phyloP scores from a whole-genome alignment of 2,329 filamentous ascomycete species.

The Alternaria metachromatica region DNA sequence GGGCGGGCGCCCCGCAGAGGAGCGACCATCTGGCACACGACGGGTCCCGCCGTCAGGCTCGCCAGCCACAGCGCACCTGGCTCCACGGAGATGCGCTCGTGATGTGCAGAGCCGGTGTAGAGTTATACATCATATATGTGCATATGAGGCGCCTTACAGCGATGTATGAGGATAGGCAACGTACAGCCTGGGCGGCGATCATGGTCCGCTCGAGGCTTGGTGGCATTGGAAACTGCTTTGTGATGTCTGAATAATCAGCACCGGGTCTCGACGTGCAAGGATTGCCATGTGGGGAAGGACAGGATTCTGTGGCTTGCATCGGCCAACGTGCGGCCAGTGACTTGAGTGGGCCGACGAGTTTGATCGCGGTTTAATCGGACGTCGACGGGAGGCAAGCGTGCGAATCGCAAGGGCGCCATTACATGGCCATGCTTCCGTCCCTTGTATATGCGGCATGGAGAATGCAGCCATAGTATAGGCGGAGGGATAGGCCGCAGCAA shows the following conservation, averaged over 20 bases:
- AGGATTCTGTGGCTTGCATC: conserved; percentile 9
- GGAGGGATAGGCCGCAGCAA: conserved; percentile 8
- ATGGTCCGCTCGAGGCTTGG: background rate
- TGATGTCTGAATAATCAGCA: conserved; percentile 42
- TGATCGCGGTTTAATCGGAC: conserved; percentile 14
- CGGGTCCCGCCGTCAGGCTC: background rate
- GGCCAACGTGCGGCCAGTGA: conserved; percentile 19
- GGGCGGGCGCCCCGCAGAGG: conserved; percentile 15
- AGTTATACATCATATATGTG: background rate
- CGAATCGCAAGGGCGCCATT: conserved; percentile 34
- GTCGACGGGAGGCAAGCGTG: conserved; percentile 8
- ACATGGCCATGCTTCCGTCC: conserved; percentile 24
- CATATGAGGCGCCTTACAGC: background rate
- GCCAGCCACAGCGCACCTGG: background rate
- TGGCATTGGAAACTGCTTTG: conserved; percentile 29
- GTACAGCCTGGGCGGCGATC: background rate
- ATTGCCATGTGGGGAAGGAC: conserved; percentile 32
- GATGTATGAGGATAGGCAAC: background rate
- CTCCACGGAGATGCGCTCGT: background rate
- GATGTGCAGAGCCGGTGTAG: conserved; percentile 1
- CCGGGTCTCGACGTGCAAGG: conserved; percentile 18
- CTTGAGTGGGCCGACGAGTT: background rate
- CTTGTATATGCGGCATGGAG: conserved; percentile 14
- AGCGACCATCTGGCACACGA: background rate
- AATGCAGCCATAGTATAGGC: conserved; percentile 3